Base-by-base conservation (phyloP, 768 basidiomycete species). In the Suillus ampliporus region DNA sequence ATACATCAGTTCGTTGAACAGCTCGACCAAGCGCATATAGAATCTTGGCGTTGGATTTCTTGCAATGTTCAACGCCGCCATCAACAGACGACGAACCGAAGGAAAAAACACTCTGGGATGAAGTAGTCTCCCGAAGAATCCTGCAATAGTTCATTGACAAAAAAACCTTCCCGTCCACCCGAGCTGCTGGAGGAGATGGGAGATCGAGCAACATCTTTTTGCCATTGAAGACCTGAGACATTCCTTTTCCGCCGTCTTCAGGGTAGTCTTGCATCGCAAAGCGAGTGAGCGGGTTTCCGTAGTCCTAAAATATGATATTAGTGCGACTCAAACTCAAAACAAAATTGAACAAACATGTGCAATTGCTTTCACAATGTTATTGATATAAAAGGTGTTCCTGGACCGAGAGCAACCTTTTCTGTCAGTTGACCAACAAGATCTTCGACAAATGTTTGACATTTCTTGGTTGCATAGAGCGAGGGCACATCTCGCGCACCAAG, bases 401-500 rank as follows among this genome's bases (percentile, higher is more conserved):
- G 64, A 61, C 4, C 46, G 10, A 34, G 73, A 3, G 34, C 52
- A 2, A 71, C 65, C 44, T 68, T 71, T 10, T 50, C 48, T 2
- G 26, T 50, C n/a, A 15, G 19, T 21, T 40, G 60, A 13, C 44
- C 44, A 2, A 46, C 6, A 3, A 21, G n/a, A 46, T 46, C 44
- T 23, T 23, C 13, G 2, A 46, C 44, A 23, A 46, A 23, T 46
- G 1, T 6, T 2, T 46, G 44, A 46, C 21, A 46, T n/a, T 46
- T 46, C 59, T 62, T 72, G 64, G 19, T 65, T 15, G n/a, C 67
- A 46, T 28, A 52, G 21, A 72, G 51, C 0, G 64, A 67, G 9
- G 74, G 74, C 5, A 76, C 69, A 54, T 70, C 61, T 21, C 37
- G 11, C 11, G 68, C 75, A 2, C 73, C 68, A n/a, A 76, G 60